Conservation (phyloP, 768 basidiomycete genomes). For the Boletus insuetus region DNA sequence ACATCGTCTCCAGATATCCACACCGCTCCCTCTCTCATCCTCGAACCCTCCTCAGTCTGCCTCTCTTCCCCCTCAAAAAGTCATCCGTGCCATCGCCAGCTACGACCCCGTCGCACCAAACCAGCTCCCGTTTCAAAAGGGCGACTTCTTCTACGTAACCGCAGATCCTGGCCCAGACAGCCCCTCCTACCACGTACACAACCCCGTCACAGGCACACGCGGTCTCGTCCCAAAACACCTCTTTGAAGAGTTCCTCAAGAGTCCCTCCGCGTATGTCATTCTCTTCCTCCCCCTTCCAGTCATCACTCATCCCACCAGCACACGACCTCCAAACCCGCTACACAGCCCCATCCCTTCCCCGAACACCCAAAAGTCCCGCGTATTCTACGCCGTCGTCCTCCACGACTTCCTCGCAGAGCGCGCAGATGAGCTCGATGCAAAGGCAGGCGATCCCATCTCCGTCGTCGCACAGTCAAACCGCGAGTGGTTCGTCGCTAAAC, state of each 20-base stretch:
- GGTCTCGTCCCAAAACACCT: conserved; percentile 84
- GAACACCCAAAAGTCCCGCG: conserved; percentile 45
- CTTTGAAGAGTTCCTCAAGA: conserved; percentile 91
- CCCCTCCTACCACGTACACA: conserved; percentile 91
- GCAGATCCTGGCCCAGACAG: conserved; percentile 59
- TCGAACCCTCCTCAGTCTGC: conserved; percentile 51
- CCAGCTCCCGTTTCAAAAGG: conserved; percentile 86
- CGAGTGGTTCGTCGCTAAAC: conserved; percentile 99
- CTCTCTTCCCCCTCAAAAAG: conserved; percentile 87
- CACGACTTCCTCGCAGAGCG: conserved; percentile 97
- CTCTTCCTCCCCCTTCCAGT: neutral
- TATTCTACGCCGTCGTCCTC: conserved; percentile 91
- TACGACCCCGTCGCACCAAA: conserved; percentile 73
- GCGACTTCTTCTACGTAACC: conserved; percentile 97
- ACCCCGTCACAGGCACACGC: conserved; percentile 86
- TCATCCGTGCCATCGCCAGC: conserved; percentile 77
- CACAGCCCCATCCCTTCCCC: conserved; percentile 33
- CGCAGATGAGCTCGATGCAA: conserved; percentile 93
- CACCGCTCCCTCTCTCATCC: conserved; percentile 61
- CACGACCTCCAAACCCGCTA: conserved; percentile 40
- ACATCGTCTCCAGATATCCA: conserved; percentile 62
- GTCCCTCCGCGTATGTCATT: conserved; percentile 41
- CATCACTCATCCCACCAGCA: conserved; percentile 23
- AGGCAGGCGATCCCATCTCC: conserved; percentile 88
- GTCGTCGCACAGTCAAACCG: conserved; percentile 99